Conservation (phyloP, 1,284 basidiomycete species). For the Wolfiporia cocos region DNA sequence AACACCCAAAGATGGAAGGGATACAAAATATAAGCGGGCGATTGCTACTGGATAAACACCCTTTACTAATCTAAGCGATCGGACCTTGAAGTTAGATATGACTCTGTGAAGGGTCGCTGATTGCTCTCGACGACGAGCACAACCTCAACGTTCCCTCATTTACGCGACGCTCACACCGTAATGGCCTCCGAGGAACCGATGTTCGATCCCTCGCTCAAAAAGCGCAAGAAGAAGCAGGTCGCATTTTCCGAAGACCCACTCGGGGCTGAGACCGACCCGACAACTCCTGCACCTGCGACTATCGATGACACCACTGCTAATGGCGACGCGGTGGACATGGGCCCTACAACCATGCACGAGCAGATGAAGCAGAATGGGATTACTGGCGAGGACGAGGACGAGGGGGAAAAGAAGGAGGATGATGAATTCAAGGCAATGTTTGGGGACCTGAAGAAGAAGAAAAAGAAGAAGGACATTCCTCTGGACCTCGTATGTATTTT, state of each 20-base stretch:
- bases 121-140: too few relatives aligned
- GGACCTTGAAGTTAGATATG: too few relatives aligned
- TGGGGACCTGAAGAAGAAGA: constrained; percentile 88
- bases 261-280: constrained; percentile 79
- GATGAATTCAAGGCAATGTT: constrained; percentile 82
- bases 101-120: too few relatives aligned
- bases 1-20: too few relatives aligned
- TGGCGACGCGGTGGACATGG: constrained; percentile 68
- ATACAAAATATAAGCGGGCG: too few relatives aligned
- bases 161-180: too few relatives aligned
- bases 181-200: constrained; percentile 68
- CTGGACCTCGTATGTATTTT: constrained; percentile 72
- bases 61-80: too few relatives aligned
- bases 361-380: constrained; percentile 53
- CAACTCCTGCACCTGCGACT: constrained; percentile 61
- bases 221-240: constrained; percentile 81
- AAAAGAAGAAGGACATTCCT: constrained; percentile 87
- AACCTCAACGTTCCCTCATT: too few relatives aligned
- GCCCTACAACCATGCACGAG: constrained; percentile 69
- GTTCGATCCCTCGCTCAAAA: constrained; percentile 80
- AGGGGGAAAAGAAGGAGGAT: constrained; percentile 46
- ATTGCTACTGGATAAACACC: too few relatives aligned
- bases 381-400: constrained; percentile 23
- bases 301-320: constrained; percentile 62
- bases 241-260: constrained; percentile 79